Evolutionary conservation across 1,284 basidiomycete genomes (phyloP), one percentile per base, ranked within the genome.

Genomic region (Ceratobasidium sp.): DNA sequence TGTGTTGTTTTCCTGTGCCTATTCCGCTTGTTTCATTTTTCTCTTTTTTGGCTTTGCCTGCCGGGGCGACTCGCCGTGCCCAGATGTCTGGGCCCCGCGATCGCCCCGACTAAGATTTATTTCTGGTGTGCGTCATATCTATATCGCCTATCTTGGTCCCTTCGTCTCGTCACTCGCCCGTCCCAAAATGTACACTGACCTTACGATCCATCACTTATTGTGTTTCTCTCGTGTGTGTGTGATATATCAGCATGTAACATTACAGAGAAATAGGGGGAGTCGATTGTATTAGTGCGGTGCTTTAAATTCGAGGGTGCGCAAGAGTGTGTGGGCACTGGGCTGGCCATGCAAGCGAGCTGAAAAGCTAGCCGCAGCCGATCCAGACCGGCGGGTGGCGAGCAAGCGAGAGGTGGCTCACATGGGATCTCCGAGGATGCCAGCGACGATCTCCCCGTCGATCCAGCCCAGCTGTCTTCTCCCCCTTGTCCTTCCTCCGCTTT

Each of bases 71-170:
- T 14, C 31, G 63, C 53, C 2, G 27, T 22, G 31, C 31, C 31
- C 31, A 34, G 31, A 34, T 4, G 19, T 27, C 27, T 27, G 13
- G 53, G 53, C 63, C 43, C 43, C 27, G 46, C 43, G 29, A 37
- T n/a, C 51, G 39, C 53, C 53, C 39, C 66, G 54, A 48, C 68
- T 72, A 72, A 72, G 58, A 61, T 61, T 72, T 72, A 72, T 72
- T 72, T 34, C 34, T 58, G 41, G 27, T 46, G 22, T 22, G 9
- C 49, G 37, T 41, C 51, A 31, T 61, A 72, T 72, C 68, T 72
- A 72, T 72, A 48, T 61, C 43, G 68, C 54, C 43, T 49, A 72
- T 51, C 43, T 72, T 59, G 66, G 54, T 71, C 27, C 48, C n/a
- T n/a, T 69, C 34, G 54, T 37, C 16, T 59, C 54, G 41, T 39